Conservation (phyloP, 139 green algal genomes). For the Diplosphaera chodatii region DNA sequence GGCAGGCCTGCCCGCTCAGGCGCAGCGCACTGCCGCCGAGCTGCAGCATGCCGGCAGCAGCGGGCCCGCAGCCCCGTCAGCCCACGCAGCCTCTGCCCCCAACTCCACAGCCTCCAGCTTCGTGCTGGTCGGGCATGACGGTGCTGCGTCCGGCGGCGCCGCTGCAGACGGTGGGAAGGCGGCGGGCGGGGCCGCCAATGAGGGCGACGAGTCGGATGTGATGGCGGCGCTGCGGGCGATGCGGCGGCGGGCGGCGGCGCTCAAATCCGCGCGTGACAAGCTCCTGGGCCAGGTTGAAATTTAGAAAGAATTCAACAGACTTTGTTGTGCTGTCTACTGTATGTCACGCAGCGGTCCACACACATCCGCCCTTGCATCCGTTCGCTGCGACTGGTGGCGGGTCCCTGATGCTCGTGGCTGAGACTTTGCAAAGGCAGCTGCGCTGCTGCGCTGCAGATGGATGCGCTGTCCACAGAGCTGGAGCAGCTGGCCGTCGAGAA, state of each 20-base stretch:
- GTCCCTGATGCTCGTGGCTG: too few relatives aligned
- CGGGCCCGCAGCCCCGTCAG: background rate
- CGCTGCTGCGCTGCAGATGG: conserved; percentile 43
- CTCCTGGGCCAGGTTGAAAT: conserved; percentile 29
- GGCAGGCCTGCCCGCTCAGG: too few relatives aligned
- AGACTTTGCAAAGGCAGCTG: too few relatives aligned
- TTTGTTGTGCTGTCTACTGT: too few relatives aligned
- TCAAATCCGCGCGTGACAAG: conserved; percentile 49
- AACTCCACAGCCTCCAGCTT: background rate
- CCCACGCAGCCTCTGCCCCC: conserved; percentile 7
- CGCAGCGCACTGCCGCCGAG: too few relatives aligned
- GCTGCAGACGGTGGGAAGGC: too few relatives aligned
- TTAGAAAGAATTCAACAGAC: too few relatives aligned
- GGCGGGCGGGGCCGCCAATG: too few relatives aligned
- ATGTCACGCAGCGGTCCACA: too few relatives aligned
- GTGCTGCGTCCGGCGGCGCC: background rate
- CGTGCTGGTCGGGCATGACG: background rate
- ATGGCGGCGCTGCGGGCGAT: background rate
- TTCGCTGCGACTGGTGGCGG: too few relatives aligned
- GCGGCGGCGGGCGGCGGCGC: conserved; percentile 25
- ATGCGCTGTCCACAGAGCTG: conserved; percentile 48
- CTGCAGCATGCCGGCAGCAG: too few relatives aligned
- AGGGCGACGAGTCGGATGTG: conserved; percentile 5
- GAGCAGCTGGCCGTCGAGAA: conserved; percentile 44
- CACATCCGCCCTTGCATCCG: too few relatives aligned